Conservation (phyloP, 1,284 basidiomycete species). For the Peniophora sp. region DNA sequence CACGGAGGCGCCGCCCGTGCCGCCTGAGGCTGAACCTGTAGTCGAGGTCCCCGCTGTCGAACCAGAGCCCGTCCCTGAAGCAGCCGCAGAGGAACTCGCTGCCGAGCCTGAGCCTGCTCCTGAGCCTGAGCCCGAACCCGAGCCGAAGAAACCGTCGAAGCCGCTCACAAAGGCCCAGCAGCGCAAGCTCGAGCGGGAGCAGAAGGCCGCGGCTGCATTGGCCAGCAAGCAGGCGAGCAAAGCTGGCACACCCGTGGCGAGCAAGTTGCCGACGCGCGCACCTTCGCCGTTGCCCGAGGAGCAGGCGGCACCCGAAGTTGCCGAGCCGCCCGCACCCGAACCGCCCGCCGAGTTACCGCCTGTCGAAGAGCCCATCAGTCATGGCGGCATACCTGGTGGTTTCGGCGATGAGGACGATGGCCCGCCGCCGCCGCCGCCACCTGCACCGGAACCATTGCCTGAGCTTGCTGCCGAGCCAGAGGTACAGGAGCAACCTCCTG, state of each 20-base stretch:
- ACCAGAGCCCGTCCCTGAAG: slow-evolving; percentile 5
- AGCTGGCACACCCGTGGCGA: slow-evolving; percentile 8
- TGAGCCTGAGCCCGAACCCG: slow-evolving; percentile 1
- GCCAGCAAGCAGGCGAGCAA: slow-evolving; percentile 10
- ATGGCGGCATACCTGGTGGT: slow-evolving; percentile 5
- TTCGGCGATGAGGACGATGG: slow-evolving; percentile 7
- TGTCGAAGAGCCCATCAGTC: no score
- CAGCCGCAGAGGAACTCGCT: not conserved
- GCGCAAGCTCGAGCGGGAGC: not conserved
- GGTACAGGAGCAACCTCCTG: slow-evolving; percentile 1
- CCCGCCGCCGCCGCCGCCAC: not conserved
- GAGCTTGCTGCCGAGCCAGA: slow-evolving; percentile 3
- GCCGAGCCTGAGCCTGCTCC: not conserved
- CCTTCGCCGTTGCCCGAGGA: slow-evolving; percentile 12
- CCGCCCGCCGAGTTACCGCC: not conserved
- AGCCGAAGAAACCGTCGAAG: not conserved
- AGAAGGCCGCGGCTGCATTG: not conserved
- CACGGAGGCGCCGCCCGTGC: not conserved
- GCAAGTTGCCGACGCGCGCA: slow-evolving; percentile 13
- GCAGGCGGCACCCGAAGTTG: no score
- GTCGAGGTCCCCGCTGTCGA: not conserved
- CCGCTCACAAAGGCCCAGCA: not conserved
- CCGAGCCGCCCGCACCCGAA: not conserved
- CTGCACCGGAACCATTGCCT: slow-evolving; percentile 6
- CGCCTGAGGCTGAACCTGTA: slow-evolving; percentile 1